A percentile compares a stretch with the other conserved stretches of the same genome.
Evolutionary conservation across 2,329 filamentous ascomycete species (phyloP).

Genomic region (Phialophora chinensis): DNA sequence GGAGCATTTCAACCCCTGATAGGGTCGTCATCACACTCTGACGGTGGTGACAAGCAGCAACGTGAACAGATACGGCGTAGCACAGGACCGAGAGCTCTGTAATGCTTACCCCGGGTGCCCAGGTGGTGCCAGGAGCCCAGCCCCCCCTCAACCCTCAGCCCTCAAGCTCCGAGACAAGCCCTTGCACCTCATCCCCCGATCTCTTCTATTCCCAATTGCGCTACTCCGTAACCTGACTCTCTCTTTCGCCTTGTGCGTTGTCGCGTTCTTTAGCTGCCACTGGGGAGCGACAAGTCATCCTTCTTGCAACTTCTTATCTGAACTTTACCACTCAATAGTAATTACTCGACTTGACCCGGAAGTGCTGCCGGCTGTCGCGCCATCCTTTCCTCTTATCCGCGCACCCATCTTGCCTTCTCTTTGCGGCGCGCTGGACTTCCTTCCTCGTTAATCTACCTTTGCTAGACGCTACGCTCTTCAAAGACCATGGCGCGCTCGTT

Average conservation of each 20-base stretch:
- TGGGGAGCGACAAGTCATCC: slow-evolving; percentile 24
- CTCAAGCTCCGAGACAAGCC: not conserved
- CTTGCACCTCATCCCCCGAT: not conserved
- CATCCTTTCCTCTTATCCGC: not conserved
- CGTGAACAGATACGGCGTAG: too few relatives aligned
- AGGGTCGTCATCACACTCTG: not conserved
- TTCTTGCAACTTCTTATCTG: slow-evolving; percentile 11
- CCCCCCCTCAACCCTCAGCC: not conserved
- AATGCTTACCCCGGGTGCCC: not conserved
- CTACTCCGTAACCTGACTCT: not conserved
- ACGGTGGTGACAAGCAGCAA: not conserved
- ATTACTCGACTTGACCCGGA: slow-evolving; percentile 2
- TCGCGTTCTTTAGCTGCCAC: slow-evolving; percentile 23
- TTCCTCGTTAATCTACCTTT: not conserved
- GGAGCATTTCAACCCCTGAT: not conserved
- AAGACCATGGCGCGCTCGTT: slow-evolving; percentile 51
- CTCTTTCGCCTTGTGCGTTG: slow-evolving; percentile 24
- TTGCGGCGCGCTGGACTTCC: slow-evolving; percentile 1
- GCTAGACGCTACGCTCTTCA: not conserved
- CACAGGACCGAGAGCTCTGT: too few relatives aligned
- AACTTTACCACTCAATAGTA: not conserved
- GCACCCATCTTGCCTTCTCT: slow-evolving; percentile 4
- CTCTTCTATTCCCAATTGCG: not conserved
- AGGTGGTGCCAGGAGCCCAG: not conserved
- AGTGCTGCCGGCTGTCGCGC: not conserved